Base-by-base conservation (phyloP, 2,329 filamentous ascomycete genomes). In the Arthrobotrys pseudoclavata region DNA sequence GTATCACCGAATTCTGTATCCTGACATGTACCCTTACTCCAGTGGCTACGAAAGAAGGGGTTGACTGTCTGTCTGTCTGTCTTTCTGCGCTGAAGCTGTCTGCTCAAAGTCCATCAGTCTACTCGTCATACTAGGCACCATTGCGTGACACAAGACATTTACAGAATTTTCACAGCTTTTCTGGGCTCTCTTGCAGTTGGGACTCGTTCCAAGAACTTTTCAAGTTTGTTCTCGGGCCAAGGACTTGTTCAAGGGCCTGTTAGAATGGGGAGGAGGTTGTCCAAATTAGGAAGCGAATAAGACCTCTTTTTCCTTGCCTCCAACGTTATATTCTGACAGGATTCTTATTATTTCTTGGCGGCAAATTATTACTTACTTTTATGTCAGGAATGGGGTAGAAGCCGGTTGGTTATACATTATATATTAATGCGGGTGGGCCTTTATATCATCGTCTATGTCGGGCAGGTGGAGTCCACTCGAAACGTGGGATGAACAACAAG, bases 121-220 rank as follows among this genome's bases (percentile, higher is more conserved):
- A 61, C 52, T 77, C 74, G 74, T 42, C 67, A 77, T 77, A 70
- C 53, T 67, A 77, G 74, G 74, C 74, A 77, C 62, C 74, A 71
- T 77, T 57, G 74, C 74, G 74, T 77, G 74, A 77, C 74, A 67
- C 74, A 70, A 71, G 67, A 77, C 67, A 71, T 57, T 64, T 45
- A 42, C 31, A 57, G 40, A 69, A 52, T 61, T 71, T 70, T 52
- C 37, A 42, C 22, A 48, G 18, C 42, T 63, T 55, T 24, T 50
- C 45, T n/a, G 24, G 45, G 24, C 15, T 60, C 34, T 60, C 34
- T 60, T 34, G 55, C 55, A 60, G 55, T 60, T 60, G 55, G 55
- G 55, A 60, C 20, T 24, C 12, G 37, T 31, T 20, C 48, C 62
- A 66, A 66, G 62, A n/a, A 62, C n/a, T 26, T 15, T 18, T 47